A percentile compares a stretch with the other conserved stretches of the same genome.
phyloP scores from a whole-genome alignment of 2,329 filamentous ascomycete genomes.

The Colletotrichum orchidophilum region DNA sequence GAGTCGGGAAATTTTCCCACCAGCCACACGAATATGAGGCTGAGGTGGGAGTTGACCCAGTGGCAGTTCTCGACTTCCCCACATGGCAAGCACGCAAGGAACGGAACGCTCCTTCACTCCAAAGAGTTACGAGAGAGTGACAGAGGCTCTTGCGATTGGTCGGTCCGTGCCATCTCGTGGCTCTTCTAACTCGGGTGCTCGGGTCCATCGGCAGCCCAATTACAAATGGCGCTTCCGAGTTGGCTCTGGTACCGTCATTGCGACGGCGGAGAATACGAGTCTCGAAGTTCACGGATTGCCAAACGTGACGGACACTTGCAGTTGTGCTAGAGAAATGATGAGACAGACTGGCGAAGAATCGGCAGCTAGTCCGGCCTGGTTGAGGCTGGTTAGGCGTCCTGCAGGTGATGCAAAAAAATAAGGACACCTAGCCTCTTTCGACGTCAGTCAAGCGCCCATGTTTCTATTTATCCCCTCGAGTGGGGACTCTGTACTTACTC shows the following conservation, averaged over 20 bases:
- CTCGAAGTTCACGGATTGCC: not conserved
- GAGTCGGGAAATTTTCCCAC: constrained; percentile 20
- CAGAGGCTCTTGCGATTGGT: not conserved
- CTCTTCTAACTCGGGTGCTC: not conserved
- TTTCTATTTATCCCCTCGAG: constrained; percentile 6
- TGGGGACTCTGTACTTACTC: not conserved
- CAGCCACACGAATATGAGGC: constrained; percentile 28
- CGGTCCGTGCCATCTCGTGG: not conserved
- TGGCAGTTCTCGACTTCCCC: constrained; percentile 17
- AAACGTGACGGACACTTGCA: not conserved
- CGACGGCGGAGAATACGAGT: not conserved
- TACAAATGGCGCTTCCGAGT: not conserved
- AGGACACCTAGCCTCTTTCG: constrained; percentile 29
- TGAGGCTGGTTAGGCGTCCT: constrained; percentile 17
- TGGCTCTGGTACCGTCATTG: not conserved
- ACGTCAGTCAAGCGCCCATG: constrained; percentile 5
- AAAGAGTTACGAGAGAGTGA: not conserved
- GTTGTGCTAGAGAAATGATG: constrained; percentile 1
- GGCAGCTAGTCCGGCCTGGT: constrained; percentile 11
- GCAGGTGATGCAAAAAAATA: constrained; percentile 16
- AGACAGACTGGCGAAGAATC: constrained; percentile 25
- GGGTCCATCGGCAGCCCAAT: not conserved
- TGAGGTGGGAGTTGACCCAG: constrained; percentile 17
- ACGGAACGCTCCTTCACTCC: not conserved
- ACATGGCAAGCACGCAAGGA: constrained; percentile 31